Evolutionary conservation across 306 rosid species (phyloP).

Genomic region (Crotalaria pallida): DNA sequence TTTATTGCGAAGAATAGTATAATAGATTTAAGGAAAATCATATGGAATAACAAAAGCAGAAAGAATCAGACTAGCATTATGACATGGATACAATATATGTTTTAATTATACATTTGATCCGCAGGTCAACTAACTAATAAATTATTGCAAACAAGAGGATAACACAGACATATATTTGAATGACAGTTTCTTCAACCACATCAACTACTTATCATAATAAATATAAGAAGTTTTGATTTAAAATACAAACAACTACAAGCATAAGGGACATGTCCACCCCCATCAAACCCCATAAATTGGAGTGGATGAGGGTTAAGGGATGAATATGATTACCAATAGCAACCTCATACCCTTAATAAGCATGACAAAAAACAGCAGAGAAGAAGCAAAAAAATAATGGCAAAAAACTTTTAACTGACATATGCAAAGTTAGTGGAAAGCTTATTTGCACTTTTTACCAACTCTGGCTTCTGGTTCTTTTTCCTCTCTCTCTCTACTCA

Average conservation of each 20-base stretch:
- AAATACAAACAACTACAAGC: neutral
- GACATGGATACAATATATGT: neutral
- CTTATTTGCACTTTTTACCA: neutral
- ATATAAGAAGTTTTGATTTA: neutral
- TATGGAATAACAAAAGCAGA: neutral
- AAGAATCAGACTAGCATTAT: neutral
- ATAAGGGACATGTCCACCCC: neutral
- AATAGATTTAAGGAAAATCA: constrained; percentile 9
- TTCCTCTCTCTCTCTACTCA: neutral
- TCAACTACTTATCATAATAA: neutral
- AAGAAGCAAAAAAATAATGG: neutral
- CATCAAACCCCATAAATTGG: neutral
- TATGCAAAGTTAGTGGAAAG: neutral
- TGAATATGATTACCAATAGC: neutral
- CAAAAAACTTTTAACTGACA: neutral
- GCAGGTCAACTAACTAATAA: neutral
- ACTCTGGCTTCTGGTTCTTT: neutral
- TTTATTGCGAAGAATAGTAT: neutral
- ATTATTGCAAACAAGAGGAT: neutral
- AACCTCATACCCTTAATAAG: neutral
- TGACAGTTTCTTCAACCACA: neutral
- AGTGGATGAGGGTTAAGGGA: neutral
- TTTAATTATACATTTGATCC: constrained; percentile 10
- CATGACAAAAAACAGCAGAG: neutral
- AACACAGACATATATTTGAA: neutral